These are phyloP conservation scores for Leccinellum albellum DNA, from an alignment of 768 basidiomycete species.

Conservation along the genomic window DNA sequence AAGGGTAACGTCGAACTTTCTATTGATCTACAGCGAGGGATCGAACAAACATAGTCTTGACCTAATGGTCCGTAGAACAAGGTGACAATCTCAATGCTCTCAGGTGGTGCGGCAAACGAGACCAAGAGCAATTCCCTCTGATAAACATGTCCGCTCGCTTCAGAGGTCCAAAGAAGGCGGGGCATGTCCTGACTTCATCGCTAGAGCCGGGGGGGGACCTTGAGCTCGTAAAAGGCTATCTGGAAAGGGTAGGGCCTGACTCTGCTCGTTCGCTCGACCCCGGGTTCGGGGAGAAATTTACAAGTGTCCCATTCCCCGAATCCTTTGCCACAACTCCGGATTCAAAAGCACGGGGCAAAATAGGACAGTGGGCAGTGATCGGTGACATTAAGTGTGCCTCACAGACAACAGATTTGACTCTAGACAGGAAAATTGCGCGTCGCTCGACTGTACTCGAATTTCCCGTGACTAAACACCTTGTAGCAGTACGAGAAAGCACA, in stretches of 20 bases:
- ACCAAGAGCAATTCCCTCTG: slow-evolving; percentile 20
- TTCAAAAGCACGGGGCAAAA: slow-evolving; percentile 64
- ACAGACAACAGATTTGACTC: slow-evolving; percentile 56
- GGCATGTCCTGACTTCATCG: slow-evolving; percentile 18
- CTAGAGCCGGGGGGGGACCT: slow-evolving; percentile 4
- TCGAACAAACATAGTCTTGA: slow-evolving; percentile 34
- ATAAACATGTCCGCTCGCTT: slow-evolving; percentile 19
- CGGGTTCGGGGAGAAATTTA: background rate
- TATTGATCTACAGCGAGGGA: slow-evolving; percentile 16
- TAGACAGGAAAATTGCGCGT: slow-evolving; percentile 72
- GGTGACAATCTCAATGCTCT: slow-evolving; percentile 5
- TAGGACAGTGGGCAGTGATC: slow-evolving; percentile 55
- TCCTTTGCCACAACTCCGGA: slow-evolving; percentile 45
- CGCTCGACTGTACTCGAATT: slow-evolving; percentile 52
- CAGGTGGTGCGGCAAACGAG: slow-evolving; percentile 36
- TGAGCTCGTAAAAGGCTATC: slow-evolving; percentile 13
- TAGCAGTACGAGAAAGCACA: slow-evolving; percentile 22
- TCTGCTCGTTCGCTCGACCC: slow-evolving; percentile 66
- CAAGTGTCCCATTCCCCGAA: background rate
- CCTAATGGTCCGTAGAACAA: slow-evolving; percentile 19
- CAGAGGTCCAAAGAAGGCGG: slow-evolving; percentile 68
- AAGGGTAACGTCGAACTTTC: slow-evolving; percentile 3
- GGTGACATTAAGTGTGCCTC: slow-evolving; percentile 71
- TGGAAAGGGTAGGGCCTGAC: slow-evolving; percentile 42
- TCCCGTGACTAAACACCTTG: slow-evolving; percentile 1